Evolutionary conservation across 1,284 basidiomycete species (phyloP), one percentile per base, ranked within the genome.

Genomic region (Heliocybe sulcata): DNA sequence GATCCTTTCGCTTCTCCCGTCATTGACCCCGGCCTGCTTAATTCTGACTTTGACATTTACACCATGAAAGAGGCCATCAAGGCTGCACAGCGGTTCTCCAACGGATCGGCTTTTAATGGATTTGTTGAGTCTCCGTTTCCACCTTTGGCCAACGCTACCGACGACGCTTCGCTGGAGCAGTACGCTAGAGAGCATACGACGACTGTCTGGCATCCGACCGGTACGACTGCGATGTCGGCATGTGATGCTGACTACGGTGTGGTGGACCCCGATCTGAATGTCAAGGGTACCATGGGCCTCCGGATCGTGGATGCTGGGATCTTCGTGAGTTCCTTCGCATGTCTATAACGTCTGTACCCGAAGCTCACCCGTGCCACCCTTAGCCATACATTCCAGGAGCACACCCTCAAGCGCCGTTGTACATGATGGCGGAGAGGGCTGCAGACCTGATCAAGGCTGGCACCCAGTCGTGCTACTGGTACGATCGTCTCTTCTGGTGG

Each of bases 351-450:
- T 12, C 14, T 10, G 23, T 3, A 6, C 14, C 6, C 14, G 47
- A 22, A 9, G 4, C 23, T 49, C n/a, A 22, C 33, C 51, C 49
- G 27, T 35, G 55, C 29, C 22, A 27, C 52, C n/a, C 35, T 35
- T 49, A 33, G 65, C 68, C 71, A 0, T 68, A 64, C 26, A 56
- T 69, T 10, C 63, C 68, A 1, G 61, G 62, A 14, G 66, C 66
- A 1, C 69, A 69, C 55, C 67, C 71, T 1, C 70, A 72, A 58
- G 70, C 66, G 6, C 60, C 68, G 16, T 58, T 70, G 0, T 72
- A 72, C 53, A 60, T 70, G 19, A 55, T 73, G 2, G 70, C 72
- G 12, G 72, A 72, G 60, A 61, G 69, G n/a, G 69, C 67, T 1
- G 61, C 71, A 11, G 64, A 69, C 27, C 22, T 49, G 20, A 49